phyloP scores from a whole-genome alignment of 2,329 filamentous ascomycete genomes.

The Phaeophleospora eucalypticola region DNA sequence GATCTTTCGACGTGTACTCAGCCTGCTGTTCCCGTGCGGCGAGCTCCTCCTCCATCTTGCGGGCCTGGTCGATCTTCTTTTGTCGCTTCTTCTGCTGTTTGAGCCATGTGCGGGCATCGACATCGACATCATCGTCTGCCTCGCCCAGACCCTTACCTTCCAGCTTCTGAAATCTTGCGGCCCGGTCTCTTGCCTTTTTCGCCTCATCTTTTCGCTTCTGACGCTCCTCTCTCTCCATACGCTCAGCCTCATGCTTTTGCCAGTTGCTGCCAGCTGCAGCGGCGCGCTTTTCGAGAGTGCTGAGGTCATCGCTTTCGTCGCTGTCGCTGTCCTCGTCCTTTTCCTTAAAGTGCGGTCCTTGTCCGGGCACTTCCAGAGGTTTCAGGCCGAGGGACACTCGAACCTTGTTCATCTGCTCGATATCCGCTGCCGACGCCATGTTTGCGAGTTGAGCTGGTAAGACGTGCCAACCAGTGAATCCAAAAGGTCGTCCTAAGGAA shows the following conservation, averaged over 20 bases:
- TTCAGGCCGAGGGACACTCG: conserved; percentile 85
- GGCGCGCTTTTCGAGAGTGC: conserved; percentile 78
- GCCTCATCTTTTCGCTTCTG: conserved; percentile 78
- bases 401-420: conserved; percentile 92
- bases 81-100: conserved; percentile 87
- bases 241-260: conserved; percentile 65
- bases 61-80: conserved; percentile 76
- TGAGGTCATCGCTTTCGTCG: conserved; percentile 59
- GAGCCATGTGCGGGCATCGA: conserved; percentile 83
- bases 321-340: conserved; percentile 46
- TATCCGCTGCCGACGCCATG: conserved; percentile 53
- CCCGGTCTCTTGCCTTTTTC: conserved; percentile 80
- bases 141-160: conserved; percentile 84
- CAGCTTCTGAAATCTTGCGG: conserved; percentile 69
- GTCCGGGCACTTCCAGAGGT: conserved; percentile 78
- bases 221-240: conserved; percentile 67
- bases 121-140: conserved; percentile 55
- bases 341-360: conserved; percentile 55
- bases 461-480: too few relatives aligned
- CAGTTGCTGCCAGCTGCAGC: conserved; percentile 71
- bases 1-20: conserved; percentile 79
- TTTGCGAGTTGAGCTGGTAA: conserved; percentile 13
- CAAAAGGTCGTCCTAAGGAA: too few relatives aligned
- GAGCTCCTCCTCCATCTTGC: conserved; percentile 68
- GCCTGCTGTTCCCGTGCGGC: conserved; percentile 67